Evolutionary conservation across 73 alveolate genomes (phyloP).

Genomic region (Tetrahymena thermophila): DNA sequence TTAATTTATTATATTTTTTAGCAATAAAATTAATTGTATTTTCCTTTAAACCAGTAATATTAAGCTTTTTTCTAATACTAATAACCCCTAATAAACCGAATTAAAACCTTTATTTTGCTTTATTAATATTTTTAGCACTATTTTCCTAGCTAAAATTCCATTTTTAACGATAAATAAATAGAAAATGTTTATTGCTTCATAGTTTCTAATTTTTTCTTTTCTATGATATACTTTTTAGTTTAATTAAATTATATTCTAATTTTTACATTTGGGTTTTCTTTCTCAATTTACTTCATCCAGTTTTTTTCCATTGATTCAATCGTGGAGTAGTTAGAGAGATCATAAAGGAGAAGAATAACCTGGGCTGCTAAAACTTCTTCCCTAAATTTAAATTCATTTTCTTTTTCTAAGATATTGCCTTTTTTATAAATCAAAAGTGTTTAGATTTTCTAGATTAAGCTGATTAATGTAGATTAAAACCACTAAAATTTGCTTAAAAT

Average conservation of each 20-base stretch:
- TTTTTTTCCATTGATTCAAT: neutral
- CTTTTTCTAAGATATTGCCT: neutral
- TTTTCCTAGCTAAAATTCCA: too few relatives aligned
- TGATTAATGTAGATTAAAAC: neutral
- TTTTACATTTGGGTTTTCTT: neutral
- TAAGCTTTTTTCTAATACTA: too few relatives aligned
- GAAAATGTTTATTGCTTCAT: too few relatives aligned
- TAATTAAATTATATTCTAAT: neutral
- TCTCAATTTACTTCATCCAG: neutral
- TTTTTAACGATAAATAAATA: too few relatives aligned
- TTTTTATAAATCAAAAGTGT: neutral
- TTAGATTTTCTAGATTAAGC: neutral
- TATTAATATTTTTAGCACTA: too few relatives aligned
- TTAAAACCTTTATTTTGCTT: too few relatives aligned
- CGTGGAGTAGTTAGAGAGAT: neutral
- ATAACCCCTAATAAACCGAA: too few relatives aligned
- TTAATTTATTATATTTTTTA: too few relatives aligned
- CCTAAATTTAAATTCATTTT: neutral
- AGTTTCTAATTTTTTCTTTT: neutral
- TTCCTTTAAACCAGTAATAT: too few relatives aligned
- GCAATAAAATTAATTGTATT: too few relatives aligned
- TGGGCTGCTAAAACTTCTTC: neutral
- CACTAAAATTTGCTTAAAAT: neutral
- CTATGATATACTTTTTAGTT: neutral
- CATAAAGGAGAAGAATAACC: neutral